Percentiles rank a stretch among this genome's conserved stretches.
Evolutionary conservation across 768 basidiomycete genomes (phyloP).

Genomic region (Rubroboletus satanas): DNA sequence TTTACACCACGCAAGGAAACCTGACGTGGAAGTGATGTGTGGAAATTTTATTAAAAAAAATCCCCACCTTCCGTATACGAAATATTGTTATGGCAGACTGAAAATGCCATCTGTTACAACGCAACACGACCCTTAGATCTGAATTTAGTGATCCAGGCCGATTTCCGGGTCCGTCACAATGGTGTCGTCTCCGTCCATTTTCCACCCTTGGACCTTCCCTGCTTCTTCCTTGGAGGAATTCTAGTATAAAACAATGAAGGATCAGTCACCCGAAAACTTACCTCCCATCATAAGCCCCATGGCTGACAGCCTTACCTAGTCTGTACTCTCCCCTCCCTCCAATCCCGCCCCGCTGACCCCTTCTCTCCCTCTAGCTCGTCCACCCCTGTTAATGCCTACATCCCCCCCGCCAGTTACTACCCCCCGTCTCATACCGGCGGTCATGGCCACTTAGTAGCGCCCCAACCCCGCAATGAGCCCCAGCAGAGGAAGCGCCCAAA

Average conservation of each 20-base stretch:
- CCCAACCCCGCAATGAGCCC: slow-evolving; percentile 46
- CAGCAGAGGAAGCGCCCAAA: slow-evolving; percentile 81
- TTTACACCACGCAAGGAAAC: slow-evolving; percentile 22
- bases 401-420: slow-evolving; percentile 41
- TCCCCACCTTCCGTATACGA: slow-evolving; percentile 41
- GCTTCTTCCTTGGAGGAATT: slow-evolving; percentile 25
- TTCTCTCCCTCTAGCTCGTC: slow-evolving; percentile 29
- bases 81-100: slow-evolving; percentile 38
- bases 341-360: slow-evolving; percentile 15
- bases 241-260: slow-evolving; percentile 52
- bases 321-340: slow-evolving; percentile 27
- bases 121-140: slow-evolving; percentile 73
- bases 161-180: slow-evolving; percentile 41
- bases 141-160: slow-evolving; percentile 56
- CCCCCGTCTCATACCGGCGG: slow-evolving; percentile 28
- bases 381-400: slow-evolving; percentile 37
- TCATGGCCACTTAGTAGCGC: slow-evolving; percentile 46
- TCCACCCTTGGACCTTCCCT: slow-evolving; percentile 35
- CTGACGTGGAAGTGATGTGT: slow-evolving; percentile 30
- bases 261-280: slow-evolving; percentile 35
- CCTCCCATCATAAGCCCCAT: slow-evolving; percentile 42
- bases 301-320: slow-evolving; percentile 56
- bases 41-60: slow-evolving; percentile 40
- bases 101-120: slow-evolving; percentile 41
- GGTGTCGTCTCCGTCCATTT: slow-evolving; percentile 38